Evolutionary conservation across 2,329 filamentous ascomycete genomes (phyloP), one percentile per base, ranked within the genome.

Genomic region (Paecilomyces dactylethromorphus): DNA sequence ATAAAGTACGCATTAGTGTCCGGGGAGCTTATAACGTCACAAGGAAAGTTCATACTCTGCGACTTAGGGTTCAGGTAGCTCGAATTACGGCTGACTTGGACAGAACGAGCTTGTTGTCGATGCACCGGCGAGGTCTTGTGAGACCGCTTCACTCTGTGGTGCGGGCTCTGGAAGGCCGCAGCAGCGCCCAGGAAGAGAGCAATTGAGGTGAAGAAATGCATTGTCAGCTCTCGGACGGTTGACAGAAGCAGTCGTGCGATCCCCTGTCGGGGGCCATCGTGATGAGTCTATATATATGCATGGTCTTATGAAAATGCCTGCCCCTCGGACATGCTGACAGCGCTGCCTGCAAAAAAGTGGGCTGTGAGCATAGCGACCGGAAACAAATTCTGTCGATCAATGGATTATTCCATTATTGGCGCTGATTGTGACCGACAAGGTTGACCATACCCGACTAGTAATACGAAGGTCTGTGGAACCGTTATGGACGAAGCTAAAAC

Each of bases 1-100:
- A 49, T 55, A 61, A 52, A 62, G 59, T 60, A 39, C 63, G 60
- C 53, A 35, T 65, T 50, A 0, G 62, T 64, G 13, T 58, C 50
- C 7, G 21, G 11, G 21, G 22, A 52, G 4, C 50, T 52, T 45
- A 15, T n/a, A 15, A 22, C 21, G 26, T 66, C 39, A 49, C 18
- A 57, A 66, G 39, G 63, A 39, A 45, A 60, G 65, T 21, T 58
- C 56, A 18, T 59, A 56, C 8, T 61, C 56, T 3, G 50, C 31
- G 50, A 13, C 50, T 52, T 52, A 3, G 50, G 12, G 22, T 24
- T 52, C 21, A 52, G 26, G 50, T 52, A 52, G 50, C 50, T n/a
- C 10, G 39, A 18, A 7, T 45, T 52, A 7, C 29, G 22, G 22
- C 26, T 52, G 50, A 11, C 22, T 13, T 29, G 26, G 22, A 52